Evolutionary conservation across 306 rosid genomes (phyloP), one percentile per base, ranked within the genome.

Genomic region (Sicyos edulis): DNA sequence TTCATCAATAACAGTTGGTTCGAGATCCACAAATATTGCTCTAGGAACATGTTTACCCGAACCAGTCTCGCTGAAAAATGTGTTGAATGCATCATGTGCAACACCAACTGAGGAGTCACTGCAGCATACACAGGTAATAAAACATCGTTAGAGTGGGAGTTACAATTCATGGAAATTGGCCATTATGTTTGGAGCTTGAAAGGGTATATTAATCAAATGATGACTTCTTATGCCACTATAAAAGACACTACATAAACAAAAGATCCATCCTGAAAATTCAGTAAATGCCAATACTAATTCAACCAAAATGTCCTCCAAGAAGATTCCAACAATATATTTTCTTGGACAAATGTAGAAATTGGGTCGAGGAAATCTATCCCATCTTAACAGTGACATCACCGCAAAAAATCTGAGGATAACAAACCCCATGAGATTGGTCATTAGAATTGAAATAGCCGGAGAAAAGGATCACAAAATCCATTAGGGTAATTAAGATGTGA

Each of bases 51-150:
- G 87, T 52, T 84, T 82, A 14, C 95, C 95, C 20, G 80, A 64
- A 66, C 88, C 86, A 73, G 79, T 88, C 78, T 86, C 95, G 26
- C 91, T 86, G 67, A 88, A 88, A 86, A 88, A 88, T 17, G 95
- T 88, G 82, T 77, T 88, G 70, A 88, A 88, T 40, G 91, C 86
- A 80, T 86, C 95, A 21, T 80, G 82, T 55, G 74, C 72, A 51
- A 57, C 51, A 11, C 74, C 87, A 1, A 81, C 80, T 26, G 88
- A 12, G 11, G 57, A 21, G 62, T 86, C 95, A 83, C 95, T 88
- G 86, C 80, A 83, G 85, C 80, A 83, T 76, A 70, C 32, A 75
- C 13, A n/a, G 50, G 24, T 3, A 78, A 59, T 61, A 72, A 65
- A 80, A 49, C 72, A 12, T 80, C 63, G 52, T 64, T 76, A 74